Percentiles rank a stretch among this genome's conserved stretches.
These are phyloP conservation scores for Schwanniomyces polymorphus DNA, from an alignment of 805 yeast species.

Conservation along the genomic window DNA sequence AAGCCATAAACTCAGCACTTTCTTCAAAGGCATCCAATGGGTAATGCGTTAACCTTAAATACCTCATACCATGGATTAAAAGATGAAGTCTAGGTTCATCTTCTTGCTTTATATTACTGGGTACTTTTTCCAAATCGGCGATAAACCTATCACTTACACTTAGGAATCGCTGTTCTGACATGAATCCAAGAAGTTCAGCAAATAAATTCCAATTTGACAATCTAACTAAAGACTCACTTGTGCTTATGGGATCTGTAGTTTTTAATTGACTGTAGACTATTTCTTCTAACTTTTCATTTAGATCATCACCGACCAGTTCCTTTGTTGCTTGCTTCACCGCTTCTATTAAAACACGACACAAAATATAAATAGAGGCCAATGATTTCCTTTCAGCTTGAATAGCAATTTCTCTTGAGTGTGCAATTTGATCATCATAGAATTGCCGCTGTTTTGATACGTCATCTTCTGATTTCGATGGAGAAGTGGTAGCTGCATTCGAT, in stretches of 20 bases:
- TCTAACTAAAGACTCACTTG: constrained; percentile 62
- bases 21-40: constrained; percentile 93
- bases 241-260: constrained; percentile 80
- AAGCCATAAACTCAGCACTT: constrained; percentile 84
- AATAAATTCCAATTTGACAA: constrained; percentile 93
- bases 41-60: constrained; percentile 71
- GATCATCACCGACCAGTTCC: constrained; percentile 71
- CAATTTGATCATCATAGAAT: constrained; percentile 30
- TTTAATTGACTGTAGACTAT: constrained; percentile 88
- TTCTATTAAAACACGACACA: constrained; percentile 90
- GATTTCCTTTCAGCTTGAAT: constrained; percentile 86
- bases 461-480: constrained; percentile 8
- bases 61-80: constrained; percentile 89
- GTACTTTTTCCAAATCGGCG: constrained; percentile 85
- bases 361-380: constrained; percentile 78
- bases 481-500: constrained; percentile 8
- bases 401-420: constrained; percentile 60
- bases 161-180: constrained; percentile 81
- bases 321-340: constrained; percentile 84
- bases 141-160: constrained; percentile 92
- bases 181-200: constrained; percentile 84
- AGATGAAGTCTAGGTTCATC: constrained; percentile 61
- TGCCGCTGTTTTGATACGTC: constrained; percentile 21
- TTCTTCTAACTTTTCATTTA: constrained; percentile 84
- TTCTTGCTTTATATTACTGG: constrained; percentile 35